These are phyloP conservation scores for Russula sp. DNA, from an alignment of 768 basidiomycete species.

Conservation along the genomic window DNA sequence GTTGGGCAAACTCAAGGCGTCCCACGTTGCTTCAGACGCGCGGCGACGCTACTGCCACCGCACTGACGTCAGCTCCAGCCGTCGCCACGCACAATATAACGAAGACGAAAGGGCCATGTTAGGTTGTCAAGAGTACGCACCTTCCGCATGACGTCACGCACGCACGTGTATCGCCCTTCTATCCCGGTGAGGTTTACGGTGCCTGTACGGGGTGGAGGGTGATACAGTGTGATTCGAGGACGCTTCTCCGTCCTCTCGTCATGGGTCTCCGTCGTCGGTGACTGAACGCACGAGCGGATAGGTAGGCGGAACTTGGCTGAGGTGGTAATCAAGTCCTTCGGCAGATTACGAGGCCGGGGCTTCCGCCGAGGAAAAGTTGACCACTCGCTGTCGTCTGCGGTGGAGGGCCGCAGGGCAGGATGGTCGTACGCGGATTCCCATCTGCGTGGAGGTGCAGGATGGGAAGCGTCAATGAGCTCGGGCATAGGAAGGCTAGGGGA, in stretches of 20 bases:
- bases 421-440: conserved; percentile 11
- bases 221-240: conserved; percentile 11
- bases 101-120: not conserved
- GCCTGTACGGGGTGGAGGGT: conserved; percentile 12
- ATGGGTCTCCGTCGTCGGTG: not conserved
- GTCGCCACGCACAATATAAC: not conserved
- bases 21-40: conserved; percentile 22
- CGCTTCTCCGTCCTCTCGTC: conserved; percentile 4
- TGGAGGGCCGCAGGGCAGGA: not conserved
- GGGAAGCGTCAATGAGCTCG: not conserved
- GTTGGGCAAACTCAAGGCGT: conserved; percentile 25
- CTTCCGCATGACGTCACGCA: conserved; percentile 15
- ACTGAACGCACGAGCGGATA: not conserved
- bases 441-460: not conserved
- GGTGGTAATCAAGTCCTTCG: not conserved
- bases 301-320: conserved; percentile 17
- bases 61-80: not conserved
- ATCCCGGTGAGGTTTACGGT: conserved; percentile 4
- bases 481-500: not conserved
- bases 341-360: not conserved
- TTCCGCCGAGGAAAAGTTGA: conserved; percentile 13
- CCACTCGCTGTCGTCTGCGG: conserved; percentile 9
- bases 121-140: not conserved
- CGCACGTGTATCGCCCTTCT: conserved; percentile 3
- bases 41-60: conserved; percentile 29